Percentiles rank a stretch among this genome's conserved stretches.
Evolutionary conservation across 179 eudicot species (phyloP).

Genomic region (Silene coronaria): DNA sequence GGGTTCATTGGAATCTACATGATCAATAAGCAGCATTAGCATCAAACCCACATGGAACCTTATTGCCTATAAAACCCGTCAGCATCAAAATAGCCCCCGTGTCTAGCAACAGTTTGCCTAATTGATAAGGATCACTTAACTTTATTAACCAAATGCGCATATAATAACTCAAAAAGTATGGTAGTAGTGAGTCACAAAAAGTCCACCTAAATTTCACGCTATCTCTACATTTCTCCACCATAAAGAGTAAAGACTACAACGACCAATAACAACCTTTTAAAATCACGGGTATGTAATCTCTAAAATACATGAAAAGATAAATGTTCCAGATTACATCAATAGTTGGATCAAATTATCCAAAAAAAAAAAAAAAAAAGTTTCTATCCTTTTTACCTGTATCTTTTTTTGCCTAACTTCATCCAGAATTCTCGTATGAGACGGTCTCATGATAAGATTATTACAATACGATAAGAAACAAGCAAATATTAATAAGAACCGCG

Average conservation of each 20-base stretch:
- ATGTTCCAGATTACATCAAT: slow-evolving; percentile 4
- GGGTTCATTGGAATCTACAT: background rate
- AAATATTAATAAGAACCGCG: background rate
- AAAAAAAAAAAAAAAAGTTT: background rate
- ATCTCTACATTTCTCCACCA: background rate
- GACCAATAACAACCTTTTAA: background rate
- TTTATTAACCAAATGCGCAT: background rate
- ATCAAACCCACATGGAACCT: background rate
- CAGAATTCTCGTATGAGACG: too few relatives aligned
- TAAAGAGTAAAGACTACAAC: background rate
- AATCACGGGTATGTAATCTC: slow-evolving; percentile 14
- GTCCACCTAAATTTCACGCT: slow-evolving; percentile 14
- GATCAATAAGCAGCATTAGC: background rate
- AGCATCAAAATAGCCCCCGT: background rate
- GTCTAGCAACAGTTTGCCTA: background rate
- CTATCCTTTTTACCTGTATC: background rate
- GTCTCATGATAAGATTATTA: too few relatives aligned
- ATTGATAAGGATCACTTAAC: background rate
- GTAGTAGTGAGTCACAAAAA: background rate
- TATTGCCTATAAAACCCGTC: background rate
- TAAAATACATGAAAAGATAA: background rate
- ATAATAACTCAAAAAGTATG: background rate
- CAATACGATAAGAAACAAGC: too few relatives aligned
- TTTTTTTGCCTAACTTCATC: background rate
- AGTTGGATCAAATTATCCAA: background rate